Conservation (phyloP, 345 rosid genomes). For the Dipteronia sinensis region DNA sequence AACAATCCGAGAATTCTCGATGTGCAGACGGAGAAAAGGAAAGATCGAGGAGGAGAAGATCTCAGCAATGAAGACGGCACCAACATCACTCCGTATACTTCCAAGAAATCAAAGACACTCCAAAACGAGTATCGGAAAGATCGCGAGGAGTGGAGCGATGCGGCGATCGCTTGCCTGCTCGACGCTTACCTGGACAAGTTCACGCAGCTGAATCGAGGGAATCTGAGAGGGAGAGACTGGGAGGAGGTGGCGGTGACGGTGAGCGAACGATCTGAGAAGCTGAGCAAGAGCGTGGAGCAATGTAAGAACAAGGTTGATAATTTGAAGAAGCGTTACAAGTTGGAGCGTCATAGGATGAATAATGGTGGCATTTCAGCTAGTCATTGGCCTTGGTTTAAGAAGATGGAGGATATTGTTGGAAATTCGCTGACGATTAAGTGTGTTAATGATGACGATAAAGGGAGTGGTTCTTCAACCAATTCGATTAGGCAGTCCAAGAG, state of each 20-base stretch:
- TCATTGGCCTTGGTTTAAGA: constrained; percentile 94
- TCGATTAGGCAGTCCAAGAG: constrained; percentile 56
- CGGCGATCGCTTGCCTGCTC: constrained; percentile 73
- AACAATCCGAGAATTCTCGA: constrained; percentile 41
- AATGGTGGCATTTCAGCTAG: constrained; percentile 56
- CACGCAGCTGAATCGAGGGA: constrained; percentile 77
- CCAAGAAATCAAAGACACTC: constrained; percentile 50
- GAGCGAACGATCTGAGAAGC: constrained; percentile 70
- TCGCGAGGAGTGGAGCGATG: constrained; percentile 93
- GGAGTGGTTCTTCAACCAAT: constrained; percentile 40
- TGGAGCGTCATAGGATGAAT: constrained; percentile 75
- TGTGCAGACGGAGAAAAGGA: constrained; percentile 57
- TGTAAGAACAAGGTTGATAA: constrained; percentile 95
- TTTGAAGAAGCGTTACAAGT: constrained; percentile 84
- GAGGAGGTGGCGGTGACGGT: constrained; percentile 88
- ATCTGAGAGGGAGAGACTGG: constrained; percentile 91
- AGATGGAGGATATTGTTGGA: constrained; percentile 78
- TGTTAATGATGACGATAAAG: constrained; percentile 54
- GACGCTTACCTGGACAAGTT: constrained; percentile 86
- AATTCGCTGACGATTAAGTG: constrained; percentile 48
- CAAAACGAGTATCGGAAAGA: constrained; percentile 73
- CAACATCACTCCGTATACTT: constrained; percentile 37
- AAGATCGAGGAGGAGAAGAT: constrained; percentile 53
- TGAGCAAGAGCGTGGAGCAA: constrained; percentile 71
- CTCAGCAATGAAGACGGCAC: constrained; percentile 51